Base-by-base conservation (phyloP, 306 rosid species). In the Acacia melanoxylon region DNA sequence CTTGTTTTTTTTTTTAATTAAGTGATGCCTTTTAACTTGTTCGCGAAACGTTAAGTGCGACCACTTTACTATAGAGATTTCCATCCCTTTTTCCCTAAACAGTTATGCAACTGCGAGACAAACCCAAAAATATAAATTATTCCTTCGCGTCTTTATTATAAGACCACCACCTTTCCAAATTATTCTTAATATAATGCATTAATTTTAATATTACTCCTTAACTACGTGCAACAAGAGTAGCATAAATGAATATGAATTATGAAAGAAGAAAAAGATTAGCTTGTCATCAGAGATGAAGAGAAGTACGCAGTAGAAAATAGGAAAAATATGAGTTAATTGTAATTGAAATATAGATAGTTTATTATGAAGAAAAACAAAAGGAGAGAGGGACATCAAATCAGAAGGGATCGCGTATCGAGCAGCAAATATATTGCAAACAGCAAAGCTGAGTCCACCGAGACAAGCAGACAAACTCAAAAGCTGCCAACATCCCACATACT, bases 401-500 rank as follows among this genome's bases (percentile, higher is more conserved):
- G 35, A 0, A 19, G 20, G n/a, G 78, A 74, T 74, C 35, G 67
- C 78, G 78, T 11, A 74, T 74, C 51, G 68, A 4, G 68, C n/a
- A 19, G 66, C 48, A 17, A 20, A 52, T 5, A 33, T 20, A 7
- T 62, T 31, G 66, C 31, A 7, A 2, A 52, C 65, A 2, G 13
- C n/a, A 74, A 74, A 35, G 78, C 78, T 54, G 68, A 74, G 8
- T 74, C 78, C 78, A 74, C 35, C 20, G 2, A 49, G 45, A 51
- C 63, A 17, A 31, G 3, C 1, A 52, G 68, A 35, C 78, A 74
- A 20, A 12, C 68, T 35, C 7, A 33, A 74, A 73, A 71, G 58
- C 27, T 71, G 46, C 52, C 49, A 22, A n/a, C 35, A 12, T 42
- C 27, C 1, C 16, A n/a, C 22, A 2, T 8, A 48, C 5, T 20